Base-by-base conservation (phyloP, 495 filamentous ascomycete genomes). In the Patellaria atrata region DNA sequence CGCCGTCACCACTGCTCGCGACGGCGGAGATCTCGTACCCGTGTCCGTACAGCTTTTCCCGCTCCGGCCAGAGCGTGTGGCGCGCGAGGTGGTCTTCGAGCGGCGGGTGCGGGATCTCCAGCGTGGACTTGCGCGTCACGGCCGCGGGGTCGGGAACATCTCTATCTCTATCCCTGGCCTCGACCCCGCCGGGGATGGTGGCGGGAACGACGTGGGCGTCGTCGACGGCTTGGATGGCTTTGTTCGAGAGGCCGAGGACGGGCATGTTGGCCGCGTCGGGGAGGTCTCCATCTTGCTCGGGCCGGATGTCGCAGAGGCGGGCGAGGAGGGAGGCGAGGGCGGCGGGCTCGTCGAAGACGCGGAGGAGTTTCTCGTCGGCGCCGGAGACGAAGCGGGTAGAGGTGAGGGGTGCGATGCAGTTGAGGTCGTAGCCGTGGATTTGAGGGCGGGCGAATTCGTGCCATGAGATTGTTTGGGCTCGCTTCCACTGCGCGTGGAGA, bases 371-470 rank as follows among this genome's bases (percentile, higher is more conserved):
- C 61, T 99, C 89, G 47, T 99, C 91, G 22, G 89, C 89, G n/a
- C 89, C 89, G 27, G 84, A 87, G 17, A 99, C 74, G 48, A 96
- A 96, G 31, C 71, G 73, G 10, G 71, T 60, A 17, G 63, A 52
- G 3, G 72, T 71, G 16, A 94, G 53, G 3, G 77, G 69, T 48
- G 80, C 78, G 43, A 94, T 72, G 53, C 87, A 94, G 61, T 96
- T 99, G 41, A 99, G 65, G 53, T 94, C 89, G 51, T 99, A 99
- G 22, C 89, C 89, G 61, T 99, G 89, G 37, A 96, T 96, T 50
- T 99, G 89, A 12, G 89, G 91, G 28, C 89, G 69, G 5, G 87
- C 75, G 59, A 96, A 80, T 59, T 97, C 89, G 57, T 96, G 89
- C 91, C 91, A 97, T 20, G 79, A 75, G 33, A 48, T 43, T 26